Evolutionary conservation across 352 stramenopile genomes (phyloP), one percentile per base, ranked within the genome.

Genomic region (Globisporangium echinulatum): DNA sequence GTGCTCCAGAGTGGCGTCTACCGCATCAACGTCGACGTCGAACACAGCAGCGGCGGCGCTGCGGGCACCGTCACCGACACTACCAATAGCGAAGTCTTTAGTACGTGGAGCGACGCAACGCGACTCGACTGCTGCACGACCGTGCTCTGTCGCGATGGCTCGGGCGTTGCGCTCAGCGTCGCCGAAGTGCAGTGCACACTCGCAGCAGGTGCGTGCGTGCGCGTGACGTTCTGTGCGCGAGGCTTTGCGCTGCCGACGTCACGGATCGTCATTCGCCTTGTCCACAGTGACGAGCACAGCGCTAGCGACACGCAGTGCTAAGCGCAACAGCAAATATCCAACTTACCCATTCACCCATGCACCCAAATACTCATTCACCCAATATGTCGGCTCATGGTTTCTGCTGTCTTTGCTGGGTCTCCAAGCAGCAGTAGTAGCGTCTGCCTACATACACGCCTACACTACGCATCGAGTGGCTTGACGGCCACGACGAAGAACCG

Each of bases 401-500:
- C 19, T 25, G 19, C 19, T 25, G 19, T 25, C 19, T 1, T 25
- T 25, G 19, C 19, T 25, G 19, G 19, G 19, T 25, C 19, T 25
- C 19, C 19, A 25, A 25, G 19, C 19, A 25, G 19, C 19, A 25
- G 19, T 46, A 46, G 42, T 10, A 17, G 11, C 43, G 19, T 15
- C 43, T 47, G 5, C 11, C 43, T 17, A 11, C 7, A 4, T 6
- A 13, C 19, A 25, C 19, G 19, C 19, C n/a, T 14, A 7, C 11
- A 7, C 43, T 47, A 47, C 11, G 43, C 11, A 11, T 47, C 43
- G 43, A 63, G 2, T 9, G 63, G 47, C 58, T 82, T 85, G 14
- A 60, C 72, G 7, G 71, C 77, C 43, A 88, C 66, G 25, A 85
- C 56, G 56, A 91, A 91, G 63, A 91, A 89, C 17, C 82, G 82